phyloP scores from a whole-genome alignment of 192 early-diverging fungal species.

The Entrophospora sp. region DNA sequence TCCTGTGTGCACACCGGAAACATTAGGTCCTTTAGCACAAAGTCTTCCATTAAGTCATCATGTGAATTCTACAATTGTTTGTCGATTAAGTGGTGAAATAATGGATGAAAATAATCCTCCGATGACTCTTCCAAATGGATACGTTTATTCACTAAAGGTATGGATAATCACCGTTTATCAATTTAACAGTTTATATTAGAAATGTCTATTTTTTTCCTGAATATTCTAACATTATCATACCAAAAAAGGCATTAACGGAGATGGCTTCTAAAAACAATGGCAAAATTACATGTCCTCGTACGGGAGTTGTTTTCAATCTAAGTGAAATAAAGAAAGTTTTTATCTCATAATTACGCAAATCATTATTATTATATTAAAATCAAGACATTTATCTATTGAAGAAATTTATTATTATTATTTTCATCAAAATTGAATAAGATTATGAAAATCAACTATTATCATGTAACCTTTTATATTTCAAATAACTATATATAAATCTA shows the following conservation, averaged over 20 bases:
- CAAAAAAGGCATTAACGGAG: slow-evolving; percentile 52
- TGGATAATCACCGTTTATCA: background rate
- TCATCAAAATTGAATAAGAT: too few relatives aligned
- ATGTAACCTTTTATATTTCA: too few relatives aligned
- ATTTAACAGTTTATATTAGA: background rate
- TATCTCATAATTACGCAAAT: slow-evolving; percentile 60
- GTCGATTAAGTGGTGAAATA: slow-evolving; percentile 80
- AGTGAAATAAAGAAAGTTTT: slow-evolving; percentile 68
- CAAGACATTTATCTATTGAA: too few relatives aligned
- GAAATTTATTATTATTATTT: too few relatives aligned
- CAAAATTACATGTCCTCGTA: slow-evolving; percentile 67
- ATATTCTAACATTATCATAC: background rate
- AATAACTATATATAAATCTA: too few relatives aligned
- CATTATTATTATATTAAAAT: too few relatives aligned
- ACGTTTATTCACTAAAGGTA: slow-evolving; percentile 85
- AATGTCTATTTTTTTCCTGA: background rate
- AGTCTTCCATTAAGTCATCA: slow-evolving; percentile 87
- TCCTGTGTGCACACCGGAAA: slow-evolving; percentile 82
- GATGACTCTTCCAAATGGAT: slow-evolving; percentile 92
- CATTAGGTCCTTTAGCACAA: slow-evolving; percentile 77
- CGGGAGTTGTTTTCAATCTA: slow-evolving; percentile 43
- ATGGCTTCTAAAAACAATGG: slow-evolving; percentile 60
- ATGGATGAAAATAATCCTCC: slow-evolving; percentile 98
- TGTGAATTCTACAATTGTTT: slow-evolving; percentile 91
- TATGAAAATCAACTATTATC: too few relatives aligned